Conservation (phyloP, 2,329 filamentous ascomycete genomes). For the Didymella exigua region DNA sequence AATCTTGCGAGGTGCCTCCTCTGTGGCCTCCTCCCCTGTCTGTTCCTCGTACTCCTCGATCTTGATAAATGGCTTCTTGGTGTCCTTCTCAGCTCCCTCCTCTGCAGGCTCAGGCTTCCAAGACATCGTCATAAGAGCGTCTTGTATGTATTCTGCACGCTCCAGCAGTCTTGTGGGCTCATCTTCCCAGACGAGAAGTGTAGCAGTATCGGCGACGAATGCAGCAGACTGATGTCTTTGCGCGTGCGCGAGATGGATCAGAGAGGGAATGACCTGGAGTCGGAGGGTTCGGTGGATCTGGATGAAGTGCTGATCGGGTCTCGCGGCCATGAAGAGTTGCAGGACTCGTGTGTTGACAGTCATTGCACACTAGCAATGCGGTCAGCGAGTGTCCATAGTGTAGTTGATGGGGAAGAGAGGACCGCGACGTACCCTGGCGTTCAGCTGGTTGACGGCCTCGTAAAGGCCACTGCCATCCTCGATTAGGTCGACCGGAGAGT, state of each 20-base stretch:
- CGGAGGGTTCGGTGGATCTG: conserved; percentile 64
- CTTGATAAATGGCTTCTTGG: conserved; percentile 22
- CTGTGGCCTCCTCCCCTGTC: conserved; percentile 28
- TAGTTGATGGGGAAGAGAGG: background rate
- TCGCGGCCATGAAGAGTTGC: conserved; percentile 61
- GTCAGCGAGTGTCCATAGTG: background rate
- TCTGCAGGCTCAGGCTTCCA: conserved; percentile 57
- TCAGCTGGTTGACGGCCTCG: conserved; percentile 56
- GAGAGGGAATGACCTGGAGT: conserved; percentile 65
- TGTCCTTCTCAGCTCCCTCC: conserved; percentile 48
- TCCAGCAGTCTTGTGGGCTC: conserved; percentile 73
- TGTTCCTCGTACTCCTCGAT: conserved; percentile 24
- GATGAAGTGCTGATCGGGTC: conserved; percentile 59
- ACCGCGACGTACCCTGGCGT: conserved; percentile 56
- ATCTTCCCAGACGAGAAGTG: conserved; percentile 83
- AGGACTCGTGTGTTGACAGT: conserved; percentile 70
- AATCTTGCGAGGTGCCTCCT: conserved; percentile 52
- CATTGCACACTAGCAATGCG: conserved; percentile 62
- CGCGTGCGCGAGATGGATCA: conserved; percentile 62
- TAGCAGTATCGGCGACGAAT: conserved; percentile 72
- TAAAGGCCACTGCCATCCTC: conserved; percentile 57
- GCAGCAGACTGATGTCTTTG: conserved; percentile 82
- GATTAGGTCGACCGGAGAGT: conserved; percentile 55
- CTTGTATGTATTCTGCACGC: conserved; percentile 74
- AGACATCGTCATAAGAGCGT: conserved; percentile 74